Evolutionary conservation across 2,329 filamentous ascomycete genomes (phyloP).

Genomic region (Sarocladiaceae sp.): DNA sequence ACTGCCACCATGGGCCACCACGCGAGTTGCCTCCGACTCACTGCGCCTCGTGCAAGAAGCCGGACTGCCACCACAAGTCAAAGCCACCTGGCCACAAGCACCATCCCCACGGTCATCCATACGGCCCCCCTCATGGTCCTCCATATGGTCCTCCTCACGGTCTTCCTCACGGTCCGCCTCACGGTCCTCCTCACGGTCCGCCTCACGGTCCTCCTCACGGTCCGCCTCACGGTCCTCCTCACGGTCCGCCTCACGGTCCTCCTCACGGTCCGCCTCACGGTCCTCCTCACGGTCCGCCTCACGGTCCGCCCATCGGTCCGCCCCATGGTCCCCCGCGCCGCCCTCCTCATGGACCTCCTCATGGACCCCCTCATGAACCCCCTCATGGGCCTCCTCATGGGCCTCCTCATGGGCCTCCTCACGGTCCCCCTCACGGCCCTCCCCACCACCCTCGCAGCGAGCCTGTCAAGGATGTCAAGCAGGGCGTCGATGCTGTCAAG

Average conservation of each 20-base stretch:
- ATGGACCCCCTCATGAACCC: background rate
- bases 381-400: background rate
- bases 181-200: no score
- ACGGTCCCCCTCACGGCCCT: background rate
- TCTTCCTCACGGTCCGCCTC: no score
- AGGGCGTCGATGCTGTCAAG: no score
- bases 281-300: background rate
- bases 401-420: background rate
- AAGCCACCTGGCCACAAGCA: no score
- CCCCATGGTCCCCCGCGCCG: background rate
- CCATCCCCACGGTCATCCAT: no score
- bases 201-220: no score
- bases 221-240: no score
- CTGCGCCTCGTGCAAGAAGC: background rate
- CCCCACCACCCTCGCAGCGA: background rate
- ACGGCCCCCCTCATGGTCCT: no score
- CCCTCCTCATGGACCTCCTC: background rate
- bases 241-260: no score
- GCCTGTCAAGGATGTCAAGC: no score
- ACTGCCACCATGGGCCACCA: conserved; percentile 11
- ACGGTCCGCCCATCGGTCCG: background rate
- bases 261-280: background rate
- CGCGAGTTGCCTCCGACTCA: no score
- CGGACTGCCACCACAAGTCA: background rate
- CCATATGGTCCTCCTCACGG: no score